Conservation (phyloP, 768 basidiomycete species). For the Hypholoma fasciculare region DNA sequence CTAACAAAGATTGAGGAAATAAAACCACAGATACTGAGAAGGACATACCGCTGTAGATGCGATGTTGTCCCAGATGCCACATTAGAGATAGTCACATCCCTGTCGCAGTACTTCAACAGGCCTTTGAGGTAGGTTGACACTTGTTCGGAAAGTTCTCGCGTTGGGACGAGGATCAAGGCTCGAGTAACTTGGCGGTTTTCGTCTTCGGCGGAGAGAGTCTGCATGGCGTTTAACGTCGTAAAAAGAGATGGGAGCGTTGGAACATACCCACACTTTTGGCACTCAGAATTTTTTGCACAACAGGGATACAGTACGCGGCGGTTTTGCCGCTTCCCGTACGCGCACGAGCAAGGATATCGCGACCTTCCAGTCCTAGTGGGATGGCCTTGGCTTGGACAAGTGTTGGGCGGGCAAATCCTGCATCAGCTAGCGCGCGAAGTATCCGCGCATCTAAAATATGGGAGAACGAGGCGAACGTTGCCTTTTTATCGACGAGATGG, state of each 20-base stretch:
- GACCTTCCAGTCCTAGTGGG: conserved; percentile 85
- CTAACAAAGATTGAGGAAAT: conserved; percentile 22
- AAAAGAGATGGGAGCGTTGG: not conserved
- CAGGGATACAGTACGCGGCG: conserved; percentile 90
- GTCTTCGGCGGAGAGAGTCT: conserved; percentile 42
- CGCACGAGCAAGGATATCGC: conserved; percentile 91
- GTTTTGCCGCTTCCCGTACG: conserved; percentile 98
- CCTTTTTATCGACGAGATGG: conserved; percentile 45
- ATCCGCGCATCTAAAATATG: conserved; percentile 83
- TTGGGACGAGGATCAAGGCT: conserved; percentile 83
- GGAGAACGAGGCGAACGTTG: conserved; percentile 62
- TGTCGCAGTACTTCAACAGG: conserved; percentile 78
- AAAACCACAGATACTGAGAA: not conserved
- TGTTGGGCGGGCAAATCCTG: conserved; percentile 89
- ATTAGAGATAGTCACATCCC: conserved; percentile 70
- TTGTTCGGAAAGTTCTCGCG: conserved; percentile 91
- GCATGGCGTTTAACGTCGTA: conserved; percentile 5
- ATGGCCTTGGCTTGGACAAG: conserved; percentile 91
- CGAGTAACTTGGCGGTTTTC: conserved; percentile 59
- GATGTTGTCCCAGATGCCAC: conserved; percentile 69
- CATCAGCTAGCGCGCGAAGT: conserved; percentile 86
- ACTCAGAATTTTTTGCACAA: conserved; percentile 84
- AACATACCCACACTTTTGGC: conserved; percentile 69
- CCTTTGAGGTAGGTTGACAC: conserved; percentile 68
- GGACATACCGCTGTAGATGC: conserved; percentile 70